These are phyloP conservation scores for Petunia hybrid DNA, from an alignment of 305 asterid species.

Conservation along the genomic window DNA sequence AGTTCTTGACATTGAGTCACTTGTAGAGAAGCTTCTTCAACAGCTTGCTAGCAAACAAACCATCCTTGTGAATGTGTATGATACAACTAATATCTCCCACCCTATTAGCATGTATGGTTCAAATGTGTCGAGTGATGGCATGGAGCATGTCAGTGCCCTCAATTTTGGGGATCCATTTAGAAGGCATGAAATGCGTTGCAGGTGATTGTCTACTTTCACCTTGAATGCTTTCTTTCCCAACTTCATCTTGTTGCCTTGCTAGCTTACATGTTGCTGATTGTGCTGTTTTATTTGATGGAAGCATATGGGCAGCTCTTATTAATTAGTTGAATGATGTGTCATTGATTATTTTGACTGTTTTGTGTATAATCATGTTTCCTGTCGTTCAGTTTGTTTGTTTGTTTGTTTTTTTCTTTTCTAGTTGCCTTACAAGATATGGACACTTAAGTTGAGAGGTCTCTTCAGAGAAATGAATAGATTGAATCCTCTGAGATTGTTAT, in stretches of 20 bases:
- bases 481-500: neutral
- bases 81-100: conserved; percentile 66
- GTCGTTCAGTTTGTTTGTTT: neutral
- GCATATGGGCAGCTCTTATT: neutral
- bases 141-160: conserved; percentile 69
- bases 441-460: neutral
- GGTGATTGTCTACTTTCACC: conserved; percentile 51
- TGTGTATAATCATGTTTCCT: conserved; percentile 6
- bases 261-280: conserved; percentile 19
- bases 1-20: conserved; percentile 93
- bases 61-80: conserved; percentile 87
- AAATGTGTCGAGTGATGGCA: conserved; percentile 55
- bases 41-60: conserved; percentile 98
- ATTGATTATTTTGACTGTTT: neutral
- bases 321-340: conserved; percentile 12
- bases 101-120: conserved; percentile 96
- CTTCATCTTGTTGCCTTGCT: neutral
- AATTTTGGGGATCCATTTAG: conserved; percentile 96
- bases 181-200: conserved; percentile 98
- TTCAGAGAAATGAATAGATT: neutral
- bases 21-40: conserved; percentile 94
- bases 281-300: conserved; percentile 12
- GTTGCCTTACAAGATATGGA: neutral
- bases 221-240: neutral
- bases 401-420: neutral